Percentiles rank a stretch among this genome's conserved stretches.
phyloP scores from a whole-genome alignment of 2,329 filamentous ascomycete genomes.

The Paraphaeosphaeria sporulosa region DNA sequence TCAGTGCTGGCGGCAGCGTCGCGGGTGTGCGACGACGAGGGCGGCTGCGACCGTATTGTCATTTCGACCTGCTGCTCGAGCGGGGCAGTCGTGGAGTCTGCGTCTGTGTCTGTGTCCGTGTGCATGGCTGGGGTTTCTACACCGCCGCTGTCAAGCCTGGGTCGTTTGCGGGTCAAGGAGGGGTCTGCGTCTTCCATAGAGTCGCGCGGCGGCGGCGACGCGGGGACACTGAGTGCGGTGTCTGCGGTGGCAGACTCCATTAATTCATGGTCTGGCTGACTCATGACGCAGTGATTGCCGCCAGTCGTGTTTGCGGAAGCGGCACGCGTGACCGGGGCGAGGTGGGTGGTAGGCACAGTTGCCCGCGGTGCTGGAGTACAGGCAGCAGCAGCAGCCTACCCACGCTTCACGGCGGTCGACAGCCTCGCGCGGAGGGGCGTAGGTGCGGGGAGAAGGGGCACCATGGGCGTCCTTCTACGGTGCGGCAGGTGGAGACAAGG shows the following conservation, averaged over 20 bases:
- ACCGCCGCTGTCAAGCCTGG: conserved; percentile 50
- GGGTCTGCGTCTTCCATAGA: conserved; percentile 54
- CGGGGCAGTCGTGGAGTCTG: conserved; percentile 21
- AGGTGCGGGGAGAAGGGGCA: conserved; percentile 25
- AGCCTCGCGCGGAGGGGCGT: conserved; percentile 29
- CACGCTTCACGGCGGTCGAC: conserved; percentile 30
- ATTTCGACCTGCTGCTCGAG: conserved; percentile 47
- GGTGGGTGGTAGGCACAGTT: conserved; percentile 30
- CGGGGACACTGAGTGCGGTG: conserved; percentile 41
- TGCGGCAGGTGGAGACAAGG: conserved; percentile 12
- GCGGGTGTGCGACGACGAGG: conserved; percentile 34
- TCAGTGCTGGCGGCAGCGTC: conserved; percentile 23
- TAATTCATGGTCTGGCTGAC: conserved; percentile 40
- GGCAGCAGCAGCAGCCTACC: conserved; percentile 28
- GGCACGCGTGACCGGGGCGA: conserved; percentile 24
- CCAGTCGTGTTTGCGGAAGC: conserved; percentile 25
- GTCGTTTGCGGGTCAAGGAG: conserved; percentile 56
- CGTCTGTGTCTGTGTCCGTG: conserved; percentile 29
- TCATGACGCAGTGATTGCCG: conserved; percentile 40
- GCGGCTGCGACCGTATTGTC: conserved; percentile 48
- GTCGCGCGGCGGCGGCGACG: conserved; percentile 51
- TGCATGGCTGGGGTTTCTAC: conserved; percentile 41
- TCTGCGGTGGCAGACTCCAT: conserved; percentile 44
- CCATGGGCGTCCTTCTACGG: conserved; percentile 35
- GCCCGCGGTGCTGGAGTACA: conserved; percentile 17